Conservation (phyloP, 192 early-diverging fungal species). For the Martensiomyces pterosporus region DNA sequence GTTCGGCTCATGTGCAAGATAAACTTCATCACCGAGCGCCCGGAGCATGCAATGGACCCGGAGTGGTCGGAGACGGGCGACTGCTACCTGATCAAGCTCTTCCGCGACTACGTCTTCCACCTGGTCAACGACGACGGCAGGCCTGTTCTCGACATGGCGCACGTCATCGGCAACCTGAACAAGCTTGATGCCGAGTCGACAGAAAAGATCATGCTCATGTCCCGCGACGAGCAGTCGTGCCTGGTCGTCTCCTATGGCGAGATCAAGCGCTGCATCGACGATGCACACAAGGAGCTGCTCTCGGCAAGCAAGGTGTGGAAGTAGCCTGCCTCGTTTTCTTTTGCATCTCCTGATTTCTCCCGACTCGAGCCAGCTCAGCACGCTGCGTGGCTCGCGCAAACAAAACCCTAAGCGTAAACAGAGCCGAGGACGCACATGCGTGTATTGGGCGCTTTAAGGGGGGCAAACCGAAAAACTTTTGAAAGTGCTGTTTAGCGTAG, state of each 20-base stretch:
- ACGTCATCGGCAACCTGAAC: conserved; percentile 91
- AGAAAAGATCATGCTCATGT: conserved; percentile 93
- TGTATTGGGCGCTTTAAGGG: too few relatives aligned
- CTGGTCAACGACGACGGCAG: conserved; percentile 80
- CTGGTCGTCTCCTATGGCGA: conserved; percentile 95
- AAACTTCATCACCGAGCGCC: conserved; percentile 88
- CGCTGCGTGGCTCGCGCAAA: too few relatives aligned
- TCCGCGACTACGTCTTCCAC: conserved; percentile 98
- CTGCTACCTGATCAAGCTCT: conserved; percentile 94
- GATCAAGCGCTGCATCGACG: conserved; percentile 87
- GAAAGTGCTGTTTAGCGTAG: too few relatives aligned
- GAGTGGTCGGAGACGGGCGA: conserved; percentile 98
- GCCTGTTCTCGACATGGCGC: conserved; percentile 85
- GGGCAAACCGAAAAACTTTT: too few relatives aligned
- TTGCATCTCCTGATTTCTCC: too few relatives aligned
- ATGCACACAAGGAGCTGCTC: conserved; percentile 75
- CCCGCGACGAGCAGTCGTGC: conserved; percentile 94
- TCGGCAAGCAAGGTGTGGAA: conserved; percentile 7
- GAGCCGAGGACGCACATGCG: too few relatives aligned
- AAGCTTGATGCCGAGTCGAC: conserved; percentile 95
- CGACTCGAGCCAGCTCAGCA: not conserved
- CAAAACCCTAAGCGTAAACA: too few relatives aligned
- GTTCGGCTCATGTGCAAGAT: conserved; percentile 86
- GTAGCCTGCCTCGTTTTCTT: too few relatives aligned
- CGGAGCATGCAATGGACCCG: conserved; percentile 80